Base-by-base conservation (phyloP, 176 grass and related monocot genomes). In the Rhynchospora tenuis region DNA sequence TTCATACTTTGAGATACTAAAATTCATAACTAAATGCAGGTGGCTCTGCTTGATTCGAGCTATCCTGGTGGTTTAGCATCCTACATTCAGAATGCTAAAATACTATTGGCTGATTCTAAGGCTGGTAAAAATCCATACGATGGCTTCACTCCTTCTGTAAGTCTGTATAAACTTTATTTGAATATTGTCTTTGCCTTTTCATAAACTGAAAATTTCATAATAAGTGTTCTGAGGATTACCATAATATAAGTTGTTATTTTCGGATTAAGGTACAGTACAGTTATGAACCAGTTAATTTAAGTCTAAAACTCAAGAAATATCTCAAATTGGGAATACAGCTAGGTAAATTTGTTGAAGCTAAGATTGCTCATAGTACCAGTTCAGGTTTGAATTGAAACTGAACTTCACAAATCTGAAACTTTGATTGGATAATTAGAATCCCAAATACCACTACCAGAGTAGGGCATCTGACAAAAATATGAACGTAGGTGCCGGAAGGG, bases 101-200 rank as follows among this genome's bases (percentile, higher is more conserved):
- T 86, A 78, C 89, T 98, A 46, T 82, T 98, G 83, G 90, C 91
- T 43, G 95, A 98, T 85, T 98, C 95, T 23, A 98, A 91, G 85
- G 88, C 84, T 59, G 88, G 93, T 63, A 94, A 91, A 89, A 98
- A 93, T 90, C 93, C 96, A 43, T 98, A 93, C 69, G 91, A 95
- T 56, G 96, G 93, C 19, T 98, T 98, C 83, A 87, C 64, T 15
- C 96, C 96, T 57, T 95, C 96, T 29, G 93, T 98, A 87, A 95
- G 96, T 90, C 63, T 58, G 45, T 7, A 28, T 64, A 6, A 64
- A 52, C 9, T 64, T 73, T 22, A 51, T 88, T 63, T 50, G 48
- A 23, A 48, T 69, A 16, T 73, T 10, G 26, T 81, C 24, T 51
- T 24, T 87, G 20, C 13, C 5, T 50, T 57, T 38, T 45, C 13